These are phyloP conservation scores for Serendipita sp. DNA, from an alignment of 768 basidiomycete species.

Conservation along the genomic window DNA sequence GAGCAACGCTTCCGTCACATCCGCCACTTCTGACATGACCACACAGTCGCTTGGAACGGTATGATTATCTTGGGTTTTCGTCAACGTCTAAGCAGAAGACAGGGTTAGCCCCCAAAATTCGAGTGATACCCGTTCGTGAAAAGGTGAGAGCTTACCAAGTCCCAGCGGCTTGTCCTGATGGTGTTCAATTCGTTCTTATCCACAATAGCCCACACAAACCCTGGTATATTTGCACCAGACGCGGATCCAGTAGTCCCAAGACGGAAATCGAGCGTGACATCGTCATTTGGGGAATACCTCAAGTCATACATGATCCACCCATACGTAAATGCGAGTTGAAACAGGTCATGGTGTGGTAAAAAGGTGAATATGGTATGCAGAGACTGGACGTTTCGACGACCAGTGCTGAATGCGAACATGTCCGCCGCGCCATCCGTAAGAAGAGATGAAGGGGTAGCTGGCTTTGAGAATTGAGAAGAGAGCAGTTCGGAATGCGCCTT, in stretches of 20 bases:
- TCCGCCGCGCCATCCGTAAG: constrained; percentile 58
- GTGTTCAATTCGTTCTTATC: constrained; percentile 60
- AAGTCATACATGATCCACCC: constrained; percentile 57
- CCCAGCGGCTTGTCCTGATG: constrained; percentile 66
- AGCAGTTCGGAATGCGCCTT: constrained; percentile 42
- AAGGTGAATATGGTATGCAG: constrained; percentile 69
- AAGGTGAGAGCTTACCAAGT: constrained; percentile 47
- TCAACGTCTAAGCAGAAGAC: constrained; percentile 55
- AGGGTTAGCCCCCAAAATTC: too few relatives aligned
- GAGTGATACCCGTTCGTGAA: not conserved
- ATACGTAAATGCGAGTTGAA: constrained; percentile 27
- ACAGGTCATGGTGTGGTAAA: constrained; percentile 71
- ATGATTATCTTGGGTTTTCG: constrained; percentile 54
- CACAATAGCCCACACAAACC: constrained; percentile 74
- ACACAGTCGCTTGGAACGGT: constrained; percentile 44
- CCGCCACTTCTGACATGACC: constrained; percentile 84
- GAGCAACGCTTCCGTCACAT: constrained; percentile 64
- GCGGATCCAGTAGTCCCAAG: constrained; percentile 28
- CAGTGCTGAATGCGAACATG: constrained; percentile 77
- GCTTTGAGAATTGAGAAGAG: constrained; percentile 58
- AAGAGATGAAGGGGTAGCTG: constrained; percentile 31
- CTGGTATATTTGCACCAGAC: constrained; percentile 29
- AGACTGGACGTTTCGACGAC: constrained; percentile 57
- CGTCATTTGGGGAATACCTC: constrained; percentile 51
- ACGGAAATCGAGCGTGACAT: constrained; percentile 65